A percentile compares a stretch with the other conserved stretches of the same genome.
These are phyloP conservation scores for Bonnemaisonia californica DNA, from an alignment of 31 red algal species.

Conservation along the genomic window DNA sequence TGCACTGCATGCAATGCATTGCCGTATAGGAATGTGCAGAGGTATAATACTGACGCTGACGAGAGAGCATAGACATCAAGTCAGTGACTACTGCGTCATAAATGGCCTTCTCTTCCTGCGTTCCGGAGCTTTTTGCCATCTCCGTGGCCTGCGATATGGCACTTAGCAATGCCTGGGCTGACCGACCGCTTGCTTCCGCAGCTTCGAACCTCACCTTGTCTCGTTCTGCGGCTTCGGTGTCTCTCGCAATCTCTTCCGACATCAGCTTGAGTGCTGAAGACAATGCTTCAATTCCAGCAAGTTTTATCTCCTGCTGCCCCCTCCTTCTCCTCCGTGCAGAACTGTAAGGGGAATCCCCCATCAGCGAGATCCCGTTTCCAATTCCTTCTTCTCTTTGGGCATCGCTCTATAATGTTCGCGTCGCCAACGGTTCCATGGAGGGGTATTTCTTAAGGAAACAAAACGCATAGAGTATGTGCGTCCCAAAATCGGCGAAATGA, in stretches of 20 bases:
- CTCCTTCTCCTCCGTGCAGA: not conserved
- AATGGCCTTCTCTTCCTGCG: not conserved
- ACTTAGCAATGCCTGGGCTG: not conserved
- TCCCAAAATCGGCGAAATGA: not conserved
- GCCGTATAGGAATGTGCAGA: too few species aligned
- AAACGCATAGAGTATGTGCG: not conserved
- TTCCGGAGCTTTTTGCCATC: not conserved
- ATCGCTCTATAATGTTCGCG: constrained; percentile 10
- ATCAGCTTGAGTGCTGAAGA: not conserved
- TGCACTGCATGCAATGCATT: not conserved
- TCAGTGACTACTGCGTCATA: not conserved
- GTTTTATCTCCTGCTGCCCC: not conserved
- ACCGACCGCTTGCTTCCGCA: not conserved
- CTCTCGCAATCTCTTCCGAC: not conserved
- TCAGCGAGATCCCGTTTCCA: not conserved
- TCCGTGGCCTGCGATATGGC: not conserved
- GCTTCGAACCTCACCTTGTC: not conserved
- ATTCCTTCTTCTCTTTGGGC: not conserved
- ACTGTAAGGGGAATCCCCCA: too few species aligned
- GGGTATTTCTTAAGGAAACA: constrained; percentile 1
- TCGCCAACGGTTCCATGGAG: not conserved
- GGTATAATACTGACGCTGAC: not conserved
- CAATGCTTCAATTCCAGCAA: not conserved
- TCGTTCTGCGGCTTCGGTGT: not conserved
- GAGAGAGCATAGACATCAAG: not conserved